Conservation (phyloP, 1,139 yeast species). For the Nakaseomyces kungkrabaensis region DNA sequence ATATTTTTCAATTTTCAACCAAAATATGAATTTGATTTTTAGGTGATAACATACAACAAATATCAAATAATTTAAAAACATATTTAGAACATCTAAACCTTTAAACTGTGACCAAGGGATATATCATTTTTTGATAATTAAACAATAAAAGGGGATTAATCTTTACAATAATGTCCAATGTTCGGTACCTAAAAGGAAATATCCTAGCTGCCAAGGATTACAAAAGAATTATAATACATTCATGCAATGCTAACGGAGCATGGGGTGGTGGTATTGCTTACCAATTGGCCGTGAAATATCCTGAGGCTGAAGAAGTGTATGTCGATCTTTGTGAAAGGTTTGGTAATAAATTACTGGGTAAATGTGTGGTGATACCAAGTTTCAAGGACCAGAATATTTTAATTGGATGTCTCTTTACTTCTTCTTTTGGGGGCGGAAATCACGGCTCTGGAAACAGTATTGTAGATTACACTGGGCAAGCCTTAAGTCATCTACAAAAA, state of each 20-base stretch:
- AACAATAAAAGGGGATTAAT: no score
- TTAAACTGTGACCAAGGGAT: no score
- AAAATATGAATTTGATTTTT: no score
- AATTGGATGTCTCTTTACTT: conserved; percentile 23
- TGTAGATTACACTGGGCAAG: conserved; percentile 13
- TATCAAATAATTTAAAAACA: no score
- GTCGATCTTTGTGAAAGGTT: conserved; percentile 16
- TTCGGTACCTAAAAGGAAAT: conserved; percentile 19
- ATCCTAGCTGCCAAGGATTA: conserved; percentile 8
- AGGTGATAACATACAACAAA: no score
- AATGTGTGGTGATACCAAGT: conserved; percentile 21
- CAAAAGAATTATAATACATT: conserved; percentile 37
- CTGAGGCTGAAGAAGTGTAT: conserved; percentile 22
- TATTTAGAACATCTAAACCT: no score
- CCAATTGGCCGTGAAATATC: conserved; percentile 20
- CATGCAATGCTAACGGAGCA: conserved; percentile 67
- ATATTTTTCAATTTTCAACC: no score
- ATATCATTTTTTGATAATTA: no score
- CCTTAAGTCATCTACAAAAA: conserved; percentile 10
- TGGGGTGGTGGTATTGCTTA: conserved; percentile 75
- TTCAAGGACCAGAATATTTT: conserved; percentile 12
- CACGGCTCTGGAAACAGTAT: conserved; percentile 14
- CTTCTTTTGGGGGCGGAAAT: conserved; percentile 18
- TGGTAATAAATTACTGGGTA: conserved; percentile 18
- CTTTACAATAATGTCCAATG: conserved; percentile 7